Conservation (phyloP, 148 eudicot species). For the Spergularia marina region DNA sequence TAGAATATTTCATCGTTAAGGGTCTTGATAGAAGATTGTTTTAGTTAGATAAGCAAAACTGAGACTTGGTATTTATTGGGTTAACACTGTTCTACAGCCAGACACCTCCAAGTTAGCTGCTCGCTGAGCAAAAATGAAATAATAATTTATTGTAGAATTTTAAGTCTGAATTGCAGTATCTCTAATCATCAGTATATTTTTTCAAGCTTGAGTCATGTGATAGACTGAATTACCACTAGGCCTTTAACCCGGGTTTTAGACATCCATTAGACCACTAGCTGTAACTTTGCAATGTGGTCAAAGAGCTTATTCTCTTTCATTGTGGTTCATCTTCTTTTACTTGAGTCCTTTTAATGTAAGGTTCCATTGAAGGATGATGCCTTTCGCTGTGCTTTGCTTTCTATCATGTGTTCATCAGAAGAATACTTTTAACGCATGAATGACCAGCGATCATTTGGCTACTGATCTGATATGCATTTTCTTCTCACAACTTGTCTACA, state of each 20-base stretch:
- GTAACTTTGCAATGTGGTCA: neutral
- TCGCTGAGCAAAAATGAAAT: too few relatives aligned
- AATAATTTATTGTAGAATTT: neutral
- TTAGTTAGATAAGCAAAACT: neutral
- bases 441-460: too few relatives aligned
- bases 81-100: neutral
- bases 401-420: too few relatives aligned
- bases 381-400: neutral
- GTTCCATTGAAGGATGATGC: neutral
- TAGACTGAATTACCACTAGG: neutral
- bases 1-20: neutral
- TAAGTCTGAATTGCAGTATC: neutral
- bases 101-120: too few relatives aligned
- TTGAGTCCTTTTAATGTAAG: neutral
- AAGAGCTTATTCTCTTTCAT: neutral
- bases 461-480: too few relatives aligned
- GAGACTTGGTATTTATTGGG: neutral
- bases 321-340: neutral
- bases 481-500: neutral
- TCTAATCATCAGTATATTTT: neutral
- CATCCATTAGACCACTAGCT: neutral
- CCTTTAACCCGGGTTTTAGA: neutral
- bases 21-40: neutral
- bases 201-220: neutral
- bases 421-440: too few relatives aligned